A percentile compares a stretch with the other conserved stretches of the same genome.
These are phyloP conservation scores for Aspergillus hortae DNA, from an alignment of 2,329 filamentous ascomycete genomes.

Conservation along the genomic window DNA sequence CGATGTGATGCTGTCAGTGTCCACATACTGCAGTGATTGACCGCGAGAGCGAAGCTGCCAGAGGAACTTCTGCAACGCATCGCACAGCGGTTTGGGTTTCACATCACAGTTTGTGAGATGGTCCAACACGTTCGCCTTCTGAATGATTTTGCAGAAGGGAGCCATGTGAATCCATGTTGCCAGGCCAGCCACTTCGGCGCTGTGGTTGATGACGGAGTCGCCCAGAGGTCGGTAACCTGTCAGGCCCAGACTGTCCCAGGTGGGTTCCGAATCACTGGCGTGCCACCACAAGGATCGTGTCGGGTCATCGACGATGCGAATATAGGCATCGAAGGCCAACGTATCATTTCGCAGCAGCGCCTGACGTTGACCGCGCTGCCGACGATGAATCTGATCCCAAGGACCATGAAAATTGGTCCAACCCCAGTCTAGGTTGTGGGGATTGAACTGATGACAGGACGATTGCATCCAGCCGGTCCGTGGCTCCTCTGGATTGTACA, in stretches of 20 bases:
- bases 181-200: constrained; percentile 52
- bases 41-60: constrained; percentile 48
- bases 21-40: constrained; percentile 37
- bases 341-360: constrained; percentile 59
- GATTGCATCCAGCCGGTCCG: constrained; percentile 55
- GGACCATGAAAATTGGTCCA: constrained; percentile 61
- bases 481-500: constrained; percentile 63
- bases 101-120: constrained; percentile 43
- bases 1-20: constrained; percentile 41
- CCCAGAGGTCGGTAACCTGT: constrained; percentile 55
- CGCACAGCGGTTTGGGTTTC: constrained; percentile 50
- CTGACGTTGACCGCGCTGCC: constrained; percentile 56
- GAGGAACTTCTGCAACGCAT: constrained; percentile 50
- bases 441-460: constrained; percentile 58
- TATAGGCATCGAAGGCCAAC: constrained; percentile 59
- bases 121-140: constrained; percentile 46
- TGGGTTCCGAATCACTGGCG: constrained; percentile 49
- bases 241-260: constrained; percentile 55
- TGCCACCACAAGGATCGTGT: constrained; percentile 62
- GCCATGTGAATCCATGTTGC: constrained; percentile 56
- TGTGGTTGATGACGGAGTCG: constrained; percentile 44
- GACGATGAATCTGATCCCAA: constrained; percentile 55
- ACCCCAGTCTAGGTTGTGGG: constrained; percentile 58
- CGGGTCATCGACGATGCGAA: constrained; percentile 58
- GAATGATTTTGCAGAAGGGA: constrained; percentile 57